Percentiles rank a stretch among this genome's conserved stretches.
Evolutionary conservation across 176 grass and related monocot species (phyloP).

Genomic region (Hyparrhenia diplandra): DNA sequence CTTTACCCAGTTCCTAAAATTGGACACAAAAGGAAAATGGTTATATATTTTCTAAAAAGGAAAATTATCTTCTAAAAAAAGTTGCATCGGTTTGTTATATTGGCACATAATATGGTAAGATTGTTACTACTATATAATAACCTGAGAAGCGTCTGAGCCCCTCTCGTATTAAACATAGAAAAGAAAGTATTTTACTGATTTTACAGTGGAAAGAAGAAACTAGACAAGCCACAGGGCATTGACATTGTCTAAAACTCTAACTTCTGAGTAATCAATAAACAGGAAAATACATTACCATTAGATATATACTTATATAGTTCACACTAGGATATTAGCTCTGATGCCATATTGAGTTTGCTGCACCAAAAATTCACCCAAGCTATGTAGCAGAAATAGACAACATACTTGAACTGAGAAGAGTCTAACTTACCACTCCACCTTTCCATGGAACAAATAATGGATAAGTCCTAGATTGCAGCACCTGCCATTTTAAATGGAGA

Average conservation of each 20-base stretch:
- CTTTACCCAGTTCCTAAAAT: neutral
- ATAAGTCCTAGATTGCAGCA: conserved; percentile 81
- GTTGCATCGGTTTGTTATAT: neutral
- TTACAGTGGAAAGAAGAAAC: neutral
- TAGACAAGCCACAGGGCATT: neutral
- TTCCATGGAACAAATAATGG: conserved; percentile 95
- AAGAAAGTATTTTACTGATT: neutral
- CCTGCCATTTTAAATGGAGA: conserved; percentile 47
- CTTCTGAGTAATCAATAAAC: neutral
- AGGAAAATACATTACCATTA: neutral
- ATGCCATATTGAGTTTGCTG: neutral
- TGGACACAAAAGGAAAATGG: neutral
- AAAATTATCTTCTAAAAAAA: neutral
- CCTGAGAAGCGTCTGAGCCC: neutral
- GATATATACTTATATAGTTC: neutral
- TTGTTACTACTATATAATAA: neutral
- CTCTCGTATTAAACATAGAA: neutral
- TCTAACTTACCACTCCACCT: conserved; percentile 87
- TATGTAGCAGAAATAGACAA: neutral
- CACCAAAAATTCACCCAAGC: neutral
- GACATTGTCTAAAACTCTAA: neutral
- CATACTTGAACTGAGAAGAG: conserved; percentile 21
- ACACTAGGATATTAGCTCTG: neutral
- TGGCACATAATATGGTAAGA: neutral
- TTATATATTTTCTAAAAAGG: neutral